phyloP scores from a whole-genome alignment of 2,329 filamentous ascomycete genomes.

The Cladophialophora yegresii region DNA sequence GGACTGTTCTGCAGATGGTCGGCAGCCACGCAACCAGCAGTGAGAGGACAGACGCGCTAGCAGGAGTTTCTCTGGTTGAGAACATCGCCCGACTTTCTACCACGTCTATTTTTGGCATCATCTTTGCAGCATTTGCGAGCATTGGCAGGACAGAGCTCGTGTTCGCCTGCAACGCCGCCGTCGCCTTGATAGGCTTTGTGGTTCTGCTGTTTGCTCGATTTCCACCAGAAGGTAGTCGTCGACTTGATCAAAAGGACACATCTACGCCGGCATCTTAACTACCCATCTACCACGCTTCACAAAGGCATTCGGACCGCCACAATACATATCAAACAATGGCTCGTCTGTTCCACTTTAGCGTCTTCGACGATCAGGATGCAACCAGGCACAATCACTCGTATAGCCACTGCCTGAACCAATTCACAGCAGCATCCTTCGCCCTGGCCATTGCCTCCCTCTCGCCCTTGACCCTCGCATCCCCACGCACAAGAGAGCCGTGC shows the following conservation, averaged over 20 bases:
- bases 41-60: constrained; percentile 66
- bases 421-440: constrained; percentile 53
- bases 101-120: constrained; percentile 65
- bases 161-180: constrained; percentile 64
- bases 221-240: constrained; percentile 31
- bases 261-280: neutral
- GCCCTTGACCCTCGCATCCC: constrained; percentile 42
- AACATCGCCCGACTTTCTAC: constrained; percentile 67
- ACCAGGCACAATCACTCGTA: neutral
- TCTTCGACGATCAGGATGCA: neutral
- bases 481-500: constrained; percentile 52
- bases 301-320: neutral
- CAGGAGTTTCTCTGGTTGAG: constrained; percentile 69
- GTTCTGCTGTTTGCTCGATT: constrained; percentile 35
- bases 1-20: constrained; percentile 72
- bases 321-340: neutral
- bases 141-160: constrained; percentile 63
- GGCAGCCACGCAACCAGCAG: constrained; percentile 46
- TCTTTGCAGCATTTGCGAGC: constrained; percentile 65
- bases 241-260: constrained; percentile 8
- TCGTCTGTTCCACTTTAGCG: neutral
- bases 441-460: constrained; percentile 52
- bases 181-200: constrained; percentile 34
- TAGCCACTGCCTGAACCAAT: constrained; percentile 45
- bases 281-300: neutral